Percentiles rank a stretch among this genome's conserved stretches.
These are phyloP conservation scores for Exophiala phaeomuriformis DNA, from an alignment of 2,329 filamentous ascomycete species.

Conservation along the genomic window DNA sequence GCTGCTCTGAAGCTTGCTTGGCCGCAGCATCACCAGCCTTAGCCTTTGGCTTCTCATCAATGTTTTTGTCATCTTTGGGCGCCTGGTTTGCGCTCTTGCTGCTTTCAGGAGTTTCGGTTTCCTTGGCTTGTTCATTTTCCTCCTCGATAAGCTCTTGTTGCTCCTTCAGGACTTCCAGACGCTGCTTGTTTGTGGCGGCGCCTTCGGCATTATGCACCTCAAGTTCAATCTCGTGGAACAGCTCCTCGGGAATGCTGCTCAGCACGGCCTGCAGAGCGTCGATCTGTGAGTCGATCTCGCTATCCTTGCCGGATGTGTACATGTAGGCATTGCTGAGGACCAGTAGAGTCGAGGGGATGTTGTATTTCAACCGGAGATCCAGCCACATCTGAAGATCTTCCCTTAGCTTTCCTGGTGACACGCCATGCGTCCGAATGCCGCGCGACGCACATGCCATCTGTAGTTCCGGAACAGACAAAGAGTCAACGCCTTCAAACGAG, in stretches of 20 bases:
- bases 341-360: conserved; percentile 90
- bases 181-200: conserved; percentile 96
- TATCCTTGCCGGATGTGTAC: conserved; percentile 80
- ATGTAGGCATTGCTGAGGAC: conserved; percentile 97
- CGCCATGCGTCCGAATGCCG: conserved; percentile 84
- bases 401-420: conserved; percentile 79
- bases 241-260: conserved; percentile 89
- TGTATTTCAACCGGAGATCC: conserved; percentile 83
- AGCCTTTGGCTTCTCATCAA: conserved; percentile 76
- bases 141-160: conserved; percentile 97
- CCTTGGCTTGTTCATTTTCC: conserved; percentile 84
- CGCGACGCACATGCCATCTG: conserved; percentile 88
- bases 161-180: conserved; percentile 94
- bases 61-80: conserved; percentile 73
- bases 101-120: conserved; percentile 53
- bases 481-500: conserved; percentile 85
- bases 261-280: conserved; percentile 88
- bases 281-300: conserved; percentile 79
- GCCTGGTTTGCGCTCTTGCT: conserved; percentile 53
- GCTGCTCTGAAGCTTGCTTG: background rate
- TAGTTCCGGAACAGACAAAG: conserved; percentile 83
- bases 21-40: conserved; percentile 42
- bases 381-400: conserved; percentile 92
- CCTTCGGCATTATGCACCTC: conserved; percentile 96
- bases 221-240: conserved; percentile 99